Percentiles rank a stretch among this genome's conserved stretches.
Conservation (phyloP, 805 yeast species). For the Suhomyces emberorum region DNA sequence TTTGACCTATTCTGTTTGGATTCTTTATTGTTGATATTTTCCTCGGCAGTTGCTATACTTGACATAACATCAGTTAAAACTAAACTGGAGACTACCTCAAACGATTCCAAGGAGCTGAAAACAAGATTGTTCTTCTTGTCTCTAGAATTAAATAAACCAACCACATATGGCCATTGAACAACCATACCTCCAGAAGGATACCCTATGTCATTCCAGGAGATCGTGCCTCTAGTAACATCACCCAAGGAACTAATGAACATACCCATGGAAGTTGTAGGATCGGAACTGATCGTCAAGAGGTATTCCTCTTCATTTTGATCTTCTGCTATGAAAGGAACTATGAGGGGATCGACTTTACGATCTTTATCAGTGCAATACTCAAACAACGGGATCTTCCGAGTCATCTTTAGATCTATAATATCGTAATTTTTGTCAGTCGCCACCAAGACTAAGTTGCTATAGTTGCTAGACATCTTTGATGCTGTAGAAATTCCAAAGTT, state of each 20-base stretch:
- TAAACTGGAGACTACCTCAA: slow-evolving; percentile 13
- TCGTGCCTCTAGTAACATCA: slow-evolving; percentile 41
- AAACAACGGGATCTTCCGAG: slow-evolving; percentile 32
- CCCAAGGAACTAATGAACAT: slow-evolving; percentile 40
- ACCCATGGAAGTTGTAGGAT: slow-evolving; percentile 31
- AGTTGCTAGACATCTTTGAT: slow-evolving; percentile 23
- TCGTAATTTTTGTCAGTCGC: slow-evolving; percentile 34
- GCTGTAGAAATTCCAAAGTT: slow-evolving; percentile 25
- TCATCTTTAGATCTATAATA: slow-evolving; percentile 33
- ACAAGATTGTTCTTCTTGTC: slow-evolving; percentile 12
- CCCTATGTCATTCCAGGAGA: slow-evolving; percentile 35
- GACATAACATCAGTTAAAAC: neutral
- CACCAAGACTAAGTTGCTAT: slow-evolving; percentile 29
- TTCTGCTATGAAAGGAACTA: slow-evolving; percentile 17
- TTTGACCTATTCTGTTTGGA: neutral
- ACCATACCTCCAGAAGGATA: slow-evolving; percentile 33
- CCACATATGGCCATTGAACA: slow-evolving; percentile 35
- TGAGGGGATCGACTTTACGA: slow-evolving; percentile 18
- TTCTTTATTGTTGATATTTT: neutral
- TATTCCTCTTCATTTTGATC: slow-evolving; percentile 24
- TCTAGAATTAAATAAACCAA: slow-evolving; percentile 23
- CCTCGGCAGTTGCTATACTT: neutral
- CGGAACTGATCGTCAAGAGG: slow-evolving; percentile 33
- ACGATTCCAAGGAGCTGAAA: slow-evolving; percentile 23
- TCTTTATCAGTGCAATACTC: slow-evolving; percentile 19